These are phyloP conservation scores for Cladosporium colombiae DNA, from an alignment of 2,329 filamentous ascomycete genomes.

Conservation along the genomic window DNA sequence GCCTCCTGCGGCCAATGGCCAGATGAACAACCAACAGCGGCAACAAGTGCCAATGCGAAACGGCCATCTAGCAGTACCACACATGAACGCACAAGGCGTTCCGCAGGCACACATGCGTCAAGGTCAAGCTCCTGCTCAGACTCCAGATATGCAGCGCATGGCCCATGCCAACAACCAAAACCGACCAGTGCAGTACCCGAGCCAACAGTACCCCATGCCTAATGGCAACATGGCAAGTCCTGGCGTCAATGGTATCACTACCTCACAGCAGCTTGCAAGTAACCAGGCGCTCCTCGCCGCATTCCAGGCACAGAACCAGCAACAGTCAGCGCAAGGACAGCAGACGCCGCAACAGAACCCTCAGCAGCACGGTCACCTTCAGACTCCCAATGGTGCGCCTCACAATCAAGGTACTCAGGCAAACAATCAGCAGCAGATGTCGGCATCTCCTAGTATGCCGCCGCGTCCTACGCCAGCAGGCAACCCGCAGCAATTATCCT, in stretches of 20 bases:
- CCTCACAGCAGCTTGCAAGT: slow-evolving; percentile 36
- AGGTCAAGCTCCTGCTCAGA: slow-evolving; percentile 26
- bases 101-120: slow-evolving; percentile 60
- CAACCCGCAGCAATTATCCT: slow-evolving; percentile 53
- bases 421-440: slow-evolving; percentile 32
- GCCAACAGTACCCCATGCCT: slow-evolving; percentile 31
- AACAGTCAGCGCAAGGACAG: slow-evolving; percentile 17
- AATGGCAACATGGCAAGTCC: slow-evolving; percentile 35
- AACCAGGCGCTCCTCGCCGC: slow-evolving; percentile 36
- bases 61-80: slow-evolving; percentile 51
- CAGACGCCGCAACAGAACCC: slow-evolving; percentile 21
- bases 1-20: slow-evolving; percentile 32
- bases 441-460: slow-evolving; percentile 40
- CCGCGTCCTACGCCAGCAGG: slow-evolving; percentile 38
- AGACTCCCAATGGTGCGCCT: slow-evolving; percentile 18
- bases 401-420: slow-evolving; percentile 27
- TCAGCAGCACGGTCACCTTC: slow-evolving; percentile 23
- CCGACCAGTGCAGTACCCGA: slow-evolving; percentile 30
- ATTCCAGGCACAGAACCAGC: slow-evolving; percentile 29
- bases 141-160: slow-evolving; percentile 30
- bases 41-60: slow-evolving; percentile 50
- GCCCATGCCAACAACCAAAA: slow-evolving; percentile 30
- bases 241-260: slow-evolving; percentile 33
- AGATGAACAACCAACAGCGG: slow-evolving; percentile 39
- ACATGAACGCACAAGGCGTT: slow-evolving; percentile 58